A percentile compares a stretch with the other conserved stretches of the same genome.
Evolutionary conservation across 192 early-diverging fungal species (phyloP).

Genomic region (Phlyctochytrium arcticum): DNA sequence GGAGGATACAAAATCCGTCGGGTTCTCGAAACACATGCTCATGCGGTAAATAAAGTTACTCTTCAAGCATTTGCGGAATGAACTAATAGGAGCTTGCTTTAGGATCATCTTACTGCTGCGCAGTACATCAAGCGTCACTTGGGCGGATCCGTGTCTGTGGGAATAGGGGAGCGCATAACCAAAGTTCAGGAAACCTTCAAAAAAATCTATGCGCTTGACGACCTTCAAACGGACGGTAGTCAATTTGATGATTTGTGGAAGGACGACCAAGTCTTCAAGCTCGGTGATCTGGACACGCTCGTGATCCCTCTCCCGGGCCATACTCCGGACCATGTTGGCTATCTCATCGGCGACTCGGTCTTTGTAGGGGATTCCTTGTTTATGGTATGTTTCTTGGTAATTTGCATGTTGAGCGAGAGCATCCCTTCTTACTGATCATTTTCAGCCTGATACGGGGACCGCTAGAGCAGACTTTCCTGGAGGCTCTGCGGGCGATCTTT

Average conservation of each 20-base stretch:
- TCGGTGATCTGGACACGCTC: not conserved
- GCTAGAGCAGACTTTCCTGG: slow-evolving; percentile 33
- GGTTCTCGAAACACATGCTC: slow-evolving; percentile 32
- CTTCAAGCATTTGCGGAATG: not conserved
- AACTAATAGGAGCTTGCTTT: not conserved
- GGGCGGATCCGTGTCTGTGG: slow-evolving; percentile 4
- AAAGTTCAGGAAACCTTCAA: slow-evolving; percentile 20
- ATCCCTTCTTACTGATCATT: not conserved
- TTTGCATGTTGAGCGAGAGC: not conserved
- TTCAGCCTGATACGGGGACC: slow-evolving; percentile 28
- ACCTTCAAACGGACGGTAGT: slow-evolving; percentile 6
- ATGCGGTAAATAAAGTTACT: slow-evolving; percentile 14
- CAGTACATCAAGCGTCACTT: slow-evolving; percentile 23
- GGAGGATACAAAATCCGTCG: not conserved
- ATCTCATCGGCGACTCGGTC: slow-evolving; percentile 19
- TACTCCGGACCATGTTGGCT: slow-evolving; percentile 27
- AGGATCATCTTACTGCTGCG: slow-evolving; percentile 31
- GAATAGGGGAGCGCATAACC: slow-evolving; percentile 20
- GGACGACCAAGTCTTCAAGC: slow-evolving; percentile 10
- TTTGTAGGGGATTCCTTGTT: slow-evolving; percentile 32
- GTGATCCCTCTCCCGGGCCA: slow-evolving; percentile 26
- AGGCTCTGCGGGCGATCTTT: slow-evolving; percentile 22
- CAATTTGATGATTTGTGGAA: slow-evolving; percentile 26
- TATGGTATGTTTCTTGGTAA: slow-evolving; percentile 2
- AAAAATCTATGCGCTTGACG: not conserved